Evolutionary conservation across 345 rosid species (phyloP).

Genomic region (Eucalyptus cloeziana): DNA sequence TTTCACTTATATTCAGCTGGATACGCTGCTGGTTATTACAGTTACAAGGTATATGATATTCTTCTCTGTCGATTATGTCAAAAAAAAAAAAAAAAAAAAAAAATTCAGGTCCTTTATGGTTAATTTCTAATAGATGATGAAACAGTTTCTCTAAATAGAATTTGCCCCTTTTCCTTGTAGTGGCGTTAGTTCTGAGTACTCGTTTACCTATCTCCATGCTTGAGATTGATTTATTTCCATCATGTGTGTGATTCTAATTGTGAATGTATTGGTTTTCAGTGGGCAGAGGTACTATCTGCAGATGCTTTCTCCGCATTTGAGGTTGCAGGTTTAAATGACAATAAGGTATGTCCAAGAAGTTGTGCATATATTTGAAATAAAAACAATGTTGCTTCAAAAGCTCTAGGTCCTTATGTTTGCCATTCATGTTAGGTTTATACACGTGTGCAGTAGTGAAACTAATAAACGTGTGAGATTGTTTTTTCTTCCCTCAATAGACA

Average conservation of each 20-base stretch:
- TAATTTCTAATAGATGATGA: neutral
- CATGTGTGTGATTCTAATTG: neutral
- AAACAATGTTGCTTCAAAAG: neutral
- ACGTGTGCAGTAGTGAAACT: neutral
- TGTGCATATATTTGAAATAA: neutral
- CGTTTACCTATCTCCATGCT: neutral
- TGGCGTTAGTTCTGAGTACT: neutral
- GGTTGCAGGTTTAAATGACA: slow-evolving; percentile 73
- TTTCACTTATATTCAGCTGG: slow-evolving; percentile 28
- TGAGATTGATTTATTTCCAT: neutral
- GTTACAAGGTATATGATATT: slow-evolving; percentile 65
- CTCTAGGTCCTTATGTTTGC: neutral
- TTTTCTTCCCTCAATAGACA: neutral
- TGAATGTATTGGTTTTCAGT: slow-evolving; percentile 23
- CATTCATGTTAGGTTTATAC: neutral
- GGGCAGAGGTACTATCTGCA: slow-evolving; percentile 92
- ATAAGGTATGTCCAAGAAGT: slow-evolving; percentile 26
- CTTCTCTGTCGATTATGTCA: neutral
- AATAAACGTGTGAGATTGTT: neutral
- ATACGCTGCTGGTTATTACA: slow-evolving; percentile 91
- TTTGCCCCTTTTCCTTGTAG: neutral
- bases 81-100: too few relatives aligned
- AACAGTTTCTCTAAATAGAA: neutral
- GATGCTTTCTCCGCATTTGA: slow-evolving; percentile 95
- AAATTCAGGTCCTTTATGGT: neutral